Conservation (phyloP, 2,329 filamentous ascomycete species). For the Colletotrichum tropicicola region DNA sequence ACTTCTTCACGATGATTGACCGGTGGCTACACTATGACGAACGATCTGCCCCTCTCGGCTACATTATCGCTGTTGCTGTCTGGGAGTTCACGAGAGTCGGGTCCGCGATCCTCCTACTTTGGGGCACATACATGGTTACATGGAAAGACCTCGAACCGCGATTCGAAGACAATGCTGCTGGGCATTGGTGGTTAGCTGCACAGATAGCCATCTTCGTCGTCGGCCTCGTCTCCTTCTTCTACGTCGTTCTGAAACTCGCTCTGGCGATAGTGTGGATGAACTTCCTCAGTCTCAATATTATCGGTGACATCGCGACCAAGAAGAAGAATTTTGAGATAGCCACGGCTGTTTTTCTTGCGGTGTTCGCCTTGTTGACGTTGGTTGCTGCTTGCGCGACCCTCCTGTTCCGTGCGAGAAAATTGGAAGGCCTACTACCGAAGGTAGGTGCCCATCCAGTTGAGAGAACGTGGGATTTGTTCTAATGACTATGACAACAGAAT, state of each 20-base stretch:
- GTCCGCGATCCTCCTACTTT: constrained; percentile 28
- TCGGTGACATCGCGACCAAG: constrained; percentile 33
- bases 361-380: constrained; percentile 1
- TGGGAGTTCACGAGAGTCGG: constrained; percentile 22
- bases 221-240: constrained; percentile 27
- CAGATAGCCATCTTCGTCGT: constrained; percentile 24
- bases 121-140: constrained; percentile 31
- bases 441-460: too few relatives aligned
- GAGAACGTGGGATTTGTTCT: too few relatives aligned
- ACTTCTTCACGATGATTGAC: constrained; percentile 22
- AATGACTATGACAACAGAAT: background rate
- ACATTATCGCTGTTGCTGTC: constrained; percentile 26
- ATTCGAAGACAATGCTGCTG: background rate
- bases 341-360: constrained; percentile 22
- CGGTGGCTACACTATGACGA: constrained; percentile 31
- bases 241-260: constrained; percentile 29
- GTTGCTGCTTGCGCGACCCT: background rate
- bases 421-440: background rate
- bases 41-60: constrained; percentile 15
- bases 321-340: constrained; percentile 29
- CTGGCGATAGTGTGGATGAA: constrained; percentile 29
- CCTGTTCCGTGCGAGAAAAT: constrained; percentile 22
- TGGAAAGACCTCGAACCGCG: constrained; percentile 27
- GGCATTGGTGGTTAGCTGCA: constrained; percentile 2
- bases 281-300: constrained; percentile 32